A percentile compares a stretch with the other conserved stretches of the same genome.
Conservation (phyloP, 169 alveolate genomes). For the Perkinsus olseni region DNA sequence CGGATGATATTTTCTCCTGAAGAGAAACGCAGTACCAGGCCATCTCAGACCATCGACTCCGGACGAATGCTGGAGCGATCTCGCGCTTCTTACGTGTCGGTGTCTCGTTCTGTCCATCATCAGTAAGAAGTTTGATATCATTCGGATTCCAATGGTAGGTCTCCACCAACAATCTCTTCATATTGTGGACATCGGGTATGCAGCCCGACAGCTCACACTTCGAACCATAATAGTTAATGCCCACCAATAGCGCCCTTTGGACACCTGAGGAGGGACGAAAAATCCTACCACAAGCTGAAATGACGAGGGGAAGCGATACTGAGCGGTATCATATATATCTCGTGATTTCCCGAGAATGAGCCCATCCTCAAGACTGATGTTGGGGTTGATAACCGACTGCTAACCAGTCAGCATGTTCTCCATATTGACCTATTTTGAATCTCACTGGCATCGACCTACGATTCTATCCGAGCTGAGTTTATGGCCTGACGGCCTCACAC, state of each 20-base stretch:
- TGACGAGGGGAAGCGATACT: too few relatives aligned
- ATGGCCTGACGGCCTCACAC: too few relatives aligned
- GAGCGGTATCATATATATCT: too few relatives aligned
- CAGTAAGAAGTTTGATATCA: neutral
- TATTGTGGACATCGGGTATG: slow-evolving; percentile 43
- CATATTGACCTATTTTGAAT: too few relatives aligned
- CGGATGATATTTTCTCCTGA: slow-evolving; percentile 20
- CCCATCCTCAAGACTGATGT: too few relatives aligned
- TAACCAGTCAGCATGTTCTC: too few relatives aligned
- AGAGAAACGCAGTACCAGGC: slow-evolving; percentile 8
- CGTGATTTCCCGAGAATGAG: too few relatives aligned
- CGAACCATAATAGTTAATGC: slow-evolving; percentile 48
- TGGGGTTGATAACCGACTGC: too few relatives aligned
- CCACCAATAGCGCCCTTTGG: slow-evolving; percentile 44
- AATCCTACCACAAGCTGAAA: neutral
- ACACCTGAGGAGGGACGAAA: neutral
- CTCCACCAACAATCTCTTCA: slow-evolving; percentile 33
- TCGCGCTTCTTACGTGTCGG: neutral
- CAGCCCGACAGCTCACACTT: slow-evolving; percentile 47
- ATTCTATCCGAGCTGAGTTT: too few relatives aligned
- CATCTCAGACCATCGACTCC: too few relatives aligned
- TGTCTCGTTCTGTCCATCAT: neutral
- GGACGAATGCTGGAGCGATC: too few relatives aligned
- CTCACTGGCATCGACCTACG: too few relatives aligned
- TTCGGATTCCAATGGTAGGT: slow-evolving; percentile 5